These are phyloP conservation scores for Plantago elongata DNA, from an alignment of 257 asterid genomes.

Conservation along the genomic window DNA sequence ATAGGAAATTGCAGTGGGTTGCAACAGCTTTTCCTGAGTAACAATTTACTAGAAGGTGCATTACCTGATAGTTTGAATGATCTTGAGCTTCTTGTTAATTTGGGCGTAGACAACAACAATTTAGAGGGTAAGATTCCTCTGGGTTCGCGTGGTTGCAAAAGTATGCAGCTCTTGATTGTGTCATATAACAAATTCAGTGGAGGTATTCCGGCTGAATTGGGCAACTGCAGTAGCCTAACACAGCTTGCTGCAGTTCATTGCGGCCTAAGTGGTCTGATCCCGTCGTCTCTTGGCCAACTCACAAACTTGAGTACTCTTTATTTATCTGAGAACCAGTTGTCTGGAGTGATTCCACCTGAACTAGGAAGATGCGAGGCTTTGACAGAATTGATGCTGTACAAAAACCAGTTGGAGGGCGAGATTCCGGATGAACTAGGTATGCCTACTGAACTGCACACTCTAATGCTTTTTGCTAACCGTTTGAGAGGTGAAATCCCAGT, in stretches of 20 bases:
- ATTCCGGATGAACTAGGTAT: slow-evolving; percentile 67
- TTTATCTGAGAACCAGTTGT: slow-evolving; percentile 48
- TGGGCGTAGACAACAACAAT: slow-evolving; percentile 44
- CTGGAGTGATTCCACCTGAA: slow-evolving; percentile 72
- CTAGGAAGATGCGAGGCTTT: slow-evolving; percentile 62
- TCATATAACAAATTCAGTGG: slow-evolving; percentile 55
- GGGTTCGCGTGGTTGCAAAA: slow-evolving; percentile 40
- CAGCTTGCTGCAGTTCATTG: slow-evolving; percentile 42
- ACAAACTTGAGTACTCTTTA: slow-evolving; percentile 42
- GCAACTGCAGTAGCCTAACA: slow-evolving; percentile 51
- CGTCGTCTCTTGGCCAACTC: slow-evolving; percentile 64
- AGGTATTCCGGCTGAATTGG: slow-evolving; percentile 51
- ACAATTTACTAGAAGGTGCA: slow-evolving; percentile 46
- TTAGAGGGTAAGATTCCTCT: slow-evolving; percentile 48
- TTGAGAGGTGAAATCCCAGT: slow-evolving; percentile 68
- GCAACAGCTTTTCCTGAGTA: slow-evolving; percentile 41
- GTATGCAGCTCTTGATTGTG: slow-evolving; percentile 32
- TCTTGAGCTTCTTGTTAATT: slow-evolving; percentile 37
- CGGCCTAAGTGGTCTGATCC: slow-evolving; percentile 58
- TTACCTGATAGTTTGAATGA: slow-evolving; percentile 54
- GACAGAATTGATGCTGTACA: slow-evolving; percentile 41
- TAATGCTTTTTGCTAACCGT: slow-evolving; percentile 48
- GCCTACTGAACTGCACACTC: slow-evolving; percentile 36
- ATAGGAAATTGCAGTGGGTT: slow-evolving; percentile 56
- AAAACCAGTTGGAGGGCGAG: slow-evolving; percentile 48